Percentiles rank a stretch among this genome's conserved stretches.
These are phyloP conservation scores for Penstemon barbatus DNA, from an alignment of 257 asterid species.

Conservation along the genomic window DNA sequence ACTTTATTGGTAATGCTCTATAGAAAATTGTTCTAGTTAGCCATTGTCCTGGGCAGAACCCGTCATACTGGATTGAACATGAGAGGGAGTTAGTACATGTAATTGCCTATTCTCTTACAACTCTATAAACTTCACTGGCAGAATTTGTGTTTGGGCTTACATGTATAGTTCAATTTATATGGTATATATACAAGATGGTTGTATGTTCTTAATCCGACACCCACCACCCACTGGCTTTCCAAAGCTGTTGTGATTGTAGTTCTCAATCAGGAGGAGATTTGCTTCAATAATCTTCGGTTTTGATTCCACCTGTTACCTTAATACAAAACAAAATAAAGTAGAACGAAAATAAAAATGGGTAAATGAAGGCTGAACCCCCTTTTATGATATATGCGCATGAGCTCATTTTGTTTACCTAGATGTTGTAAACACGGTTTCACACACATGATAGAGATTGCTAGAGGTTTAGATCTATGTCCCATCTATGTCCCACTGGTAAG, in stretches of 20 bases:
- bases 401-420: background rate
- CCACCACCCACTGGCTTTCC: too few relatives aligned
- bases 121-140: background rate
- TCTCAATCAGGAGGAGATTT: too few relatives aligned
- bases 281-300: too few relatives aligned
- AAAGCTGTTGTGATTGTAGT: too few relatives aligned
- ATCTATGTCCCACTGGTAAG: background rate
- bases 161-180: background rate
- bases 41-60: background rate
- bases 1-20: background rate
- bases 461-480: constrained; percentile 5
- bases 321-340: too few relatives aligned
- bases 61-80: background rate
- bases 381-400: background rate
- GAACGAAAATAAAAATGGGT: background rate
- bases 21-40: background rate
- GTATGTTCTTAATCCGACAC: too few relatives aligned
- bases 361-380: background rate
- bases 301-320: too few relatives aligned
- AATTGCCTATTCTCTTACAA: background rate
- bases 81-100: constrained; percentile 8
- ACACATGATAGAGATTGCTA: constrained; percentile 2
- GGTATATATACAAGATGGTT: too few relatives aligned
- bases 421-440: background rate
- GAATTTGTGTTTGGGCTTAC: background rate